Evolutionary conservation across 306 rosid species (phyloP), one percentile per base, ranked within the genome.

Genomic region (Castanea crenata): DNA sequence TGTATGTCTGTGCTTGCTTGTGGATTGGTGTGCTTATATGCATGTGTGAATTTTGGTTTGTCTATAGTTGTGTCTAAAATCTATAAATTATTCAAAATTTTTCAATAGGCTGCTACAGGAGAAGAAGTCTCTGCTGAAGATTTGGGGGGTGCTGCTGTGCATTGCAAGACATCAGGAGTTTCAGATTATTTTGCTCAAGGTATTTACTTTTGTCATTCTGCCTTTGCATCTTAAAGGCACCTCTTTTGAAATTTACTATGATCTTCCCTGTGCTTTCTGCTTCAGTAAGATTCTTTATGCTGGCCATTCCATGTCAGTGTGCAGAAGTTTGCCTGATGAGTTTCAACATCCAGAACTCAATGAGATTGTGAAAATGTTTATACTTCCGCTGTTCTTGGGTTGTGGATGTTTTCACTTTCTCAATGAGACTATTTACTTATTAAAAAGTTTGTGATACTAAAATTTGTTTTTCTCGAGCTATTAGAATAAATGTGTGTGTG

Each of bases 111-210:
- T 85, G 99, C 99, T 46, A 95, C 97, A 70, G 98, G 98, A 69
- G 98, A 95, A 90, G 99, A 89, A 79, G 92, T 95, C 69, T 91
- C 99, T 13, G 98, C 99, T 3, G 98, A 95, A 77, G 92, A 95
- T 86, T 78, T 95, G 69, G 98, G 99, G 69, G 98, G 99, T 61
- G 97, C 98, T 55, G 54, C 90, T 20, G 90, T 95, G 73, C 98
- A 95, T 85, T 92, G 99, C 95, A 91, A 95, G 85, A 89, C 91
- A 54, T 95, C 98, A 4, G 98, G 99, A 71, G 99, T 95, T 82
- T 90, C 97, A 35, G 99, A 95, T 79, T 92, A 95, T 90, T 92
- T 92, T 86, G 97, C 98, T 85, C 97, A 95, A 84, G 98, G 99
- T 95, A 86, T 65, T 57, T 74, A 5, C 71, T 68, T 23, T 11